A percentile compares a stretch with the other conserved stretches of the same genome.
These are phyloP conservation scores for Salvia hispanica DNA, from an alignment of 257 asterid species.

Conservation along the genomic window DNA sequence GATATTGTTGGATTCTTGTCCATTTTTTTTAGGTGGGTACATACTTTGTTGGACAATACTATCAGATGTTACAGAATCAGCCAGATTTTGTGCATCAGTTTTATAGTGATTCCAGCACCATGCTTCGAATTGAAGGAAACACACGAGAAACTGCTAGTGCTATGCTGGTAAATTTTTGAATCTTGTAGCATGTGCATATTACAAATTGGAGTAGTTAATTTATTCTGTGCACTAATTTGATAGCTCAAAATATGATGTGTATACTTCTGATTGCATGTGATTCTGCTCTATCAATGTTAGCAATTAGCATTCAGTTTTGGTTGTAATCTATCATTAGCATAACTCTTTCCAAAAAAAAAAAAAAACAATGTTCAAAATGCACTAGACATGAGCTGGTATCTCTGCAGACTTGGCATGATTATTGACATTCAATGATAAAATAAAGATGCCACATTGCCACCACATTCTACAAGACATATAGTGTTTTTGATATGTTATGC, in stretches of 20 bases:
- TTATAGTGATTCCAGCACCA: conserved; percentile 84
- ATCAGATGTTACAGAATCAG: conserved; percentile 84
- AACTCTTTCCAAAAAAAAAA: background rate
- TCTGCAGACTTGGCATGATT: background rate
- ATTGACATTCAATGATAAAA: background rate
- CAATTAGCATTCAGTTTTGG: no score
- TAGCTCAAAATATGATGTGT: background rate
- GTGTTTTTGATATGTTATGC: background rate
- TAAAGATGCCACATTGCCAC: background rate
- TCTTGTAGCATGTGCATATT: conserved; percentile 24
- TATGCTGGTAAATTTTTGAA: conserved; percentile 69
- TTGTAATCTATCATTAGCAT: background rate
- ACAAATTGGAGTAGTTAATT: conserved; percentile 8
- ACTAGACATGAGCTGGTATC: background rate
- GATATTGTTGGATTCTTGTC: background rate
- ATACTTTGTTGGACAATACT: conserved; percentile 94
- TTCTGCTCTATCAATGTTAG: no score
- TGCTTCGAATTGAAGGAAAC: conserved; percentile 89
- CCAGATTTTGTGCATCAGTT: conserved; percentile 87
- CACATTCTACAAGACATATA: background rate
- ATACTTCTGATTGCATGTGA: no score
- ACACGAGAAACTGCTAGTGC: conserved; percentile 72
- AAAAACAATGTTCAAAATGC: background rate
- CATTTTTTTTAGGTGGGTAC: conserved; percentile 72
- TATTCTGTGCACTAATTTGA: background rate